Conservation (phyloP, 495 filamentous ascomycete genomes). For the Talaromyces thailandensis region DNA sequence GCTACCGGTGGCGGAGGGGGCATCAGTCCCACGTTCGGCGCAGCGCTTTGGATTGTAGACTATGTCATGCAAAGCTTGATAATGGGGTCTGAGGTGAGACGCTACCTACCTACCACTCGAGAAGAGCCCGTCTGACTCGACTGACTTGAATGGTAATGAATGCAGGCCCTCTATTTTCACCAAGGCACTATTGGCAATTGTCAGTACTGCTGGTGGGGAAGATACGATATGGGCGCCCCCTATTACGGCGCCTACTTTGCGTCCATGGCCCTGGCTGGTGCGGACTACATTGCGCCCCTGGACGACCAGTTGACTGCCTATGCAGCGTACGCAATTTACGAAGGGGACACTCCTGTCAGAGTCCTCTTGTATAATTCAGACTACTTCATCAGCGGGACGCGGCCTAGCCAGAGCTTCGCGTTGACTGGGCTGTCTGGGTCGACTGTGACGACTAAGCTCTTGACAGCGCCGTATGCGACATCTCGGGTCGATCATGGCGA, state of each 20-base stretch:
- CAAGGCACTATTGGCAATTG: constrained; percentile 53
- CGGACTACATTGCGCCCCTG: constrained; percentile 38
- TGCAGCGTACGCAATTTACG: constrained; percentile 45
- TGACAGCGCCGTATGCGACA: constrained; percentile 42
- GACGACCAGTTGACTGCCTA: constrained; percentile 40
- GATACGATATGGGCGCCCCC: constrained; percentile 45
- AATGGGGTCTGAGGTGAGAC: constrained; percentile 32
- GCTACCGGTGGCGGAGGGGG: constrained; percentile 26
- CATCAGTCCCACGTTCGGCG: constrained; percentile 49
- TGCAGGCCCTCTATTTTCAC: constrained; percentile 42
- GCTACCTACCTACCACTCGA: too few relatives aligned
- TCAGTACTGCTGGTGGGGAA: constrained; percentile 54
- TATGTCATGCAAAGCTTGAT: constrained; percentile 43
- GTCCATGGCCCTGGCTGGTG: constrained; percentile 41
- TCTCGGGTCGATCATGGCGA: constrained; percentile 40
- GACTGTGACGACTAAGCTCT: constrained; percentile 38
- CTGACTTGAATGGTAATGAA: too few relatives aligned
- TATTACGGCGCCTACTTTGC: constrained; percentile 52
- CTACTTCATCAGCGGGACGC: constrained; percentile 39
- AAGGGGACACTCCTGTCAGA: constrained; percentile 27
- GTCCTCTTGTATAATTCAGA: constrained; percentile 49
- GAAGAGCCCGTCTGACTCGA: too few relatives aligned
- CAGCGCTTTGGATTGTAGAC: constrained; percentile 53
- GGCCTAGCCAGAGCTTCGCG: constrained; percentile 35
- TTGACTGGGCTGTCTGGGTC: constrained; percentile 31